A percentile compares a stretch with the other conserved stretches of the same genome.
Conservation (phyloP, 257 asterid species). For the Solanum stenotomum region DNA sequence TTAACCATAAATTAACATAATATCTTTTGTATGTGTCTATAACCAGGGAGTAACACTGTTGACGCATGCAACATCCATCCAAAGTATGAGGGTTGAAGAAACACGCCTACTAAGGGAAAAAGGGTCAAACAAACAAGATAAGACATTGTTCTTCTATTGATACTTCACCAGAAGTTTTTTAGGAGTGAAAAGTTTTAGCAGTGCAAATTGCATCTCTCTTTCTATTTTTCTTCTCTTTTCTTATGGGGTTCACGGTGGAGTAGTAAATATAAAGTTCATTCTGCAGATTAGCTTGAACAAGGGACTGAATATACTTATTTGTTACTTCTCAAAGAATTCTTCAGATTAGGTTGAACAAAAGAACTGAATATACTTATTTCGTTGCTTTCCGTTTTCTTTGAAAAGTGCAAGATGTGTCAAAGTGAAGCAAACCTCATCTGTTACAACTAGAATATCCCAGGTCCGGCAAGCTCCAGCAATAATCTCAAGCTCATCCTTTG, state of each 20-base stretch:
- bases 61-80: not conserved
- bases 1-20: not conserved
- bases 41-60: not conserved
- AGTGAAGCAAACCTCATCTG: constrained; percentile 66
- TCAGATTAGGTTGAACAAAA: not conserved
- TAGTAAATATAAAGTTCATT: not conserved
- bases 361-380: not conserved
- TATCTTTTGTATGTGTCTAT: not conserved
- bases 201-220: not conserved
- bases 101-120: not conserved
- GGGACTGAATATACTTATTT: not conserved
- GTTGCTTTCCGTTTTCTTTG: not conserved
- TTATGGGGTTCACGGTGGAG: not conserved
- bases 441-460: constrained; percentile 67
- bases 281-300: not conserved
- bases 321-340: not conserved
- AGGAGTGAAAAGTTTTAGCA: not conserved
- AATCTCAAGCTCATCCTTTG: constrained; percentile 67
- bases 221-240: not conserved
- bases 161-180: not conserved
- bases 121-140: not conserved
- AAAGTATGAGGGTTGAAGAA: not conserved
- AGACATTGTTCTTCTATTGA: not conserved
- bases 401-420: not conserved
- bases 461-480: constrained; percentile 75